Evolutionary conservation across 2,329 filamentous ascomycete genomes (phyloP).

Genomic region (Parastagonospora nodorum): DNA sequence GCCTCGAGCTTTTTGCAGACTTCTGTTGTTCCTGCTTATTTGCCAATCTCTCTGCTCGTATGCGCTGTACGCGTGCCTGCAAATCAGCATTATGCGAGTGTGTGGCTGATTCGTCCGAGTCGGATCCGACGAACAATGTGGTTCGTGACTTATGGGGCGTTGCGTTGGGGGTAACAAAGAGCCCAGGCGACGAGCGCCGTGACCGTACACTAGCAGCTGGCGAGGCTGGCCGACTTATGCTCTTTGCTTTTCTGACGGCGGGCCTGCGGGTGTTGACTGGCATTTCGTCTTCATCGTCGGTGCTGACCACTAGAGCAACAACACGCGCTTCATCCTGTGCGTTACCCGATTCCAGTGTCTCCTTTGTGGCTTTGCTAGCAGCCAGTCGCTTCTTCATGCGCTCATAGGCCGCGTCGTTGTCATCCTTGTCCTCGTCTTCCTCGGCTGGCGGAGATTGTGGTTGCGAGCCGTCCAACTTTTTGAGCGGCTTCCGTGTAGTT

Average conservation of each 20-base stretch:
- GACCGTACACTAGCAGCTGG: constrained; percentile 27
- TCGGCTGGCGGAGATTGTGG: constrained; percentile 5
- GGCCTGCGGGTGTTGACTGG: constrained; percentile 29
- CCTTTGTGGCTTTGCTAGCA: constrained; percentile 23
- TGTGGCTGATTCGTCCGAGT: constrained; percentile 51
- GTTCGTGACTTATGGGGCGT: constrained; percentile 30
- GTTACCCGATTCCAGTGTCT: constrained; percentile 7
- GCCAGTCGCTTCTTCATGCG: constrained; percentile 54
- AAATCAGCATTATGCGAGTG: constrained; percentile 64
- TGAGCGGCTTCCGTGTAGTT: not conserved
- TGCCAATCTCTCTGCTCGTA: constrained; percentile 71
- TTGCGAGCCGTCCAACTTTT: not conserved
- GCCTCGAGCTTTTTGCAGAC: constrained; percentile 17
- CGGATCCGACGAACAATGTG: constrained; percentile 41
- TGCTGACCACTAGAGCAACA: constrained; percentile 16
- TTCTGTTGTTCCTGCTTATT: constrained; percentile 56
- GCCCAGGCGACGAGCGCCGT: constrained; percentile 54
- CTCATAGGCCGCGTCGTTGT: constrained; percentile 51
- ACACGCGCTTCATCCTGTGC: constrained; percentile 4
- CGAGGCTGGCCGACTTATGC: constrained; percentile 19
- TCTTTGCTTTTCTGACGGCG: constrained; percentile 11
- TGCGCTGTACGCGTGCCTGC: constrained; percentile 72
- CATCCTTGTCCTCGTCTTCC: constrained; percentile 34
- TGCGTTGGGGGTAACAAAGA: constrained; percentile 61
- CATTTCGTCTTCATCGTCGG: constrained; percentile 37